These are phyloP conservation scores for Rhodomyrtus tomentosa DNA, from an alignment of 345 rosid species.

Conservation along the genomic window DNA sequence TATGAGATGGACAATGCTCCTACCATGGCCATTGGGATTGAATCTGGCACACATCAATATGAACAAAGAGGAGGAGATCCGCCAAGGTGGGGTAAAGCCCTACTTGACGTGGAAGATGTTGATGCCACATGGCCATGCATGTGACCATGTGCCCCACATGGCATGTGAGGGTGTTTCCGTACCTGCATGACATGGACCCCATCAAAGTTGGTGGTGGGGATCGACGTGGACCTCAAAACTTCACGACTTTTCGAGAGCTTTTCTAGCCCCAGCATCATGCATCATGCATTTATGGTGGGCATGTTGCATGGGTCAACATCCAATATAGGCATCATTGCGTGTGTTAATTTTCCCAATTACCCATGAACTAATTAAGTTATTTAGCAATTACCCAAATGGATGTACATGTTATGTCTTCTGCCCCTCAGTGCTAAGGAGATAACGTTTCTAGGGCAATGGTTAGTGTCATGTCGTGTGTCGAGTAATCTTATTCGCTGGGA, in stretches of 20 bases:
- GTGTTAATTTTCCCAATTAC: not conserved
- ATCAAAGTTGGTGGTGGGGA: not conserved
- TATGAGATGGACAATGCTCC: not conserved
- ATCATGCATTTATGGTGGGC: not conserved
- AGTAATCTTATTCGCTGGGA: not conserved
- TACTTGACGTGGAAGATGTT: not conserved
- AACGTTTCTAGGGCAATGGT: not conserved
- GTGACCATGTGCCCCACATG: conserved; percentile 12
- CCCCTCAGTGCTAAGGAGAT: not conserved
- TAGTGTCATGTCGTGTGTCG: fast-evolving
- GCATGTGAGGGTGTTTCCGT: conserved; percentile 8
- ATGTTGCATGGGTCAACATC: not conserved
- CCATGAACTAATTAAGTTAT: not conserved
- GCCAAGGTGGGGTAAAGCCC: not conserved
- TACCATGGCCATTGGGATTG: not conserved
- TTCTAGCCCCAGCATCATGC: not conserved
- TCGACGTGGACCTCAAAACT: not conserved
- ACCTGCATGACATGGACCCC: not conserved
- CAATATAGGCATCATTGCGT: not conserved
- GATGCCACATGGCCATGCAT: conserved; percentile 6
- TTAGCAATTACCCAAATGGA: not conserved
- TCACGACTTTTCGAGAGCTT: not conserved
- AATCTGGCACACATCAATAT: not conserved
- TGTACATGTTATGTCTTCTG: not conserved
- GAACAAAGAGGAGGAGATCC: not conserved